These are phyloP conservation scores for Clarireedia paspali DNA, from an alignment of 2,329 filamentous ascomycete genomes.

Conservation along the genomic window DNA sequence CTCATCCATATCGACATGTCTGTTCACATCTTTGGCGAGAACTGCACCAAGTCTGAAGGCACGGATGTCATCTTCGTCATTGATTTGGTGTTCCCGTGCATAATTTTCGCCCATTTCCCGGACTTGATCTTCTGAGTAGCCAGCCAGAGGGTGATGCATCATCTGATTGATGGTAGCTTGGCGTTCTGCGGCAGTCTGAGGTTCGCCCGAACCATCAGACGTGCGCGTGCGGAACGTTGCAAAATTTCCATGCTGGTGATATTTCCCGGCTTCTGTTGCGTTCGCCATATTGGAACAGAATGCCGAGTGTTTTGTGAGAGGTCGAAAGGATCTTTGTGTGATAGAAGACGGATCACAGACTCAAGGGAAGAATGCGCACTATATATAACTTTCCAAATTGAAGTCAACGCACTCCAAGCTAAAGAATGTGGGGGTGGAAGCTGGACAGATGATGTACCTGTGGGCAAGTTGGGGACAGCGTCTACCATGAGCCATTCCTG, in stretches of 20 bases:
- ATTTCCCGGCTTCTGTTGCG: not conserved
- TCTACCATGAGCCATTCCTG: no score
- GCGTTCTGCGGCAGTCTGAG: not conserved
- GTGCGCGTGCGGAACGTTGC: not conserved
- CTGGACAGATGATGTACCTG: no score
- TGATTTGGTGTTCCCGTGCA: slow-evolving; percentile 46
- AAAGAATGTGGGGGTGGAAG: no score
- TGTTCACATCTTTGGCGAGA: slow-evolving; percentile 39
- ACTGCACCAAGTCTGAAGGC: slow-evolving; percentile 53
- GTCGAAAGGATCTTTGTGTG: no score
- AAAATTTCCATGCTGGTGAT: not conserved
- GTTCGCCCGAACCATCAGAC: not conserved
- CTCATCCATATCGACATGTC: slow-evolving; percentile 37
- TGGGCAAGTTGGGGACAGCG: no score
- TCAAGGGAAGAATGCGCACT: no score
- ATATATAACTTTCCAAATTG: no score
- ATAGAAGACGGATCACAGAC: no score
- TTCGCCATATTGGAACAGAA: not conserved
- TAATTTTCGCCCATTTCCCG: slow-evolving; percentile 37
- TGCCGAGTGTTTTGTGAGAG: not conserved
- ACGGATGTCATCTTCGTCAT: slow-evolving; percentile 46
- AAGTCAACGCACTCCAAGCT: no score
- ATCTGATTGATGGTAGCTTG: not conserved
- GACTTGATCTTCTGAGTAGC: not conserved
- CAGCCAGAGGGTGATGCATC: not conserved